Base-by-base conservation (phyloP, 805 yeast genomes). In the Lipomyces chichibuensis region DNA sequence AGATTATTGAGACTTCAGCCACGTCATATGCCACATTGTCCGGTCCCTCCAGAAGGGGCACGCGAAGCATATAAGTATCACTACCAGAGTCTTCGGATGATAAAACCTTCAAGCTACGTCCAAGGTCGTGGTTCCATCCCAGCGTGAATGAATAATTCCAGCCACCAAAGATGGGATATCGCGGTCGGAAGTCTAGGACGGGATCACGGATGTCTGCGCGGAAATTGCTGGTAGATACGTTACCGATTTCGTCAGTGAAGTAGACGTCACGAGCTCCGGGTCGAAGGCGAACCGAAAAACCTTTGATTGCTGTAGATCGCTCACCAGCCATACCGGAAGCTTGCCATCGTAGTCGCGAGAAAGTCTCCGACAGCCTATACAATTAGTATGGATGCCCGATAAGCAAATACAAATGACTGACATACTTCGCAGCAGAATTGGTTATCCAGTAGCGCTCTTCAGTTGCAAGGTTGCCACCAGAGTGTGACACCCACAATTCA, bases 81-180 rank as follows among this genome's bases (percentile, higher is more conserved):
- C 79, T 79, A 11, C 80, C 80, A 72, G 79, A 86, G 62, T 90
- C 81, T 32, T 51, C 61, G 13, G 61, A 14, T 20, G 55, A 23
- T 2, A 57, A 6, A 52, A 52, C 55, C 32, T 29, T 52, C 58
- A 61, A 20, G 71, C 83, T 88, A 57, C 85, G 79, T 17, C 80
- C 74, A 54, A 93, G 78, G 25, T 82, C 80, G 70, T 86, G 84
- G 60, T 88, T 85, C 97, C 97, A 95, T n/a, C 98, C 98, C 72
- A 94, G 78, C 27, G 98, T 95, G 82, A 91, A 95, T 79, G 94
- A 92, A 79, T 92, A 94, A 74, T 88, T 84, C 99, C 99, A 95
- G 55, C 93, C 96, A 59, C 99, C 99, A 78, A 91, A 90, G 6
- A 95, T 77, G n/a, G 99, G 99, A 81, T 82, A 95, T 77, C 99